Percentiles rank a stretch among this genome's conserved stretches.
Evolutionary conservation across 352 stramenopile genomes (phyloP).

Genomic region (Lagenidium giganteum): DNA sequence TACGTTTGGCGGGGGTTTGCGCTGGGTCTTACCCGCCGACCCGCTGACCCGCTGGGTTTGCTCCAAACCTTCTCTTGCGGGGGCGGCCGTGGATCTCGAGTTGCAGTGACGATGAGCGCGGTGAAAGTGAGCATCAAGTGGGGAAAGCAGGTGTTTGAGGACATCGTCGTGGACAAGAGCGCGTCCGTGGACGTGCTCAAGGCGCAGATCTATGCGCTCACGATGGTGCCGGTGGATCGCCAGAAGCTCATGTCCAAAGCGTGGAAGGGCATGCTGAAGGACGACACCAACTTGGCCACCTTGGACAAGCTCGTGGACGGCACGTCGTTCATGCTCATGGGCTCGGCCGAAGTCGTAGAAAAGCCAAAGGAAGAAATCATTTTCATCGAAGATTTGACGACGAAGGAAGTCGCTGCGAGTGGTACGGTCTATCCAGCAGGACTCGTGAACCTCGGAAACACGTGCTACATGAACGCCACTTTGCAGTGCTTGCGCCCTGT

Average conservation of each 20-base stretch:
- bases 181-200: slow-evolving; percentile 65
- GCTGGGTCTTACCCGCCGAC: too few relatives aligned
- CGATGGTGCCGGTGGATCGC: slow-evolving; percentile 73
- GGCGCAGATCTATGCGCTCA: slow-evolving; percentile 81
- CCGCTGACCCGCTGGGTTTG: too few relatives aligned
- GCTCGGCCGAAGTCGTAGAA: slow-evolving; percentile 88
- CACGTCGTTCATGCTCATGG: slow-evolving; percentile 90
- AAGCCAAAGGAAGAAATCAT: slow-evolving; percentile 75
- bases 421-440: slow-evolving; percentile 89
- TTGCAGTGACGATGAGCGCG: slow-evolving; percentile 27
- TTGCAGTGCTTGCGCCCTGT: slow-evolving; percentile 91
- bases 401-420: slow-evolving; percentile 72
- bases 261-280: slow-evolving; percentile 89
- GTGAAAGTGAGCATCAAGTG: slow-evolving; percentile 81
- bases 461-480: slow-evolving; percentile 94
- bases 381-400: slow-evolving; percentile 86
- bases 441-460: slow-evolving; percentile 92
- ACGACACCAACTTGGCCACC: slow-evolving; percentile 58
- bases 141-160: slow-evolving; percentile 79
- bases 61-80: too few relatives aligned
- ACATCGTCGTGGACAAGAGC: slow-evolving; percentile 62
- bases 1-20: too few relatives aligned
- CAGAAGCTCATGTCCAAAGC: slow-evolving; percentile 89
- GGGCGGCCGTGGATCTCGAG: too few relatives aligned
- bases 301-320: slow-evolving; percentile 57